A percentile compares a stretch with the other conserved stretches of the same genome.
These are phyloP conservation scores for Penicilliopsis zonata DNA, from an alignment of 495 filamentous ascomycete species.

Conservation along the genomic window DNA sequence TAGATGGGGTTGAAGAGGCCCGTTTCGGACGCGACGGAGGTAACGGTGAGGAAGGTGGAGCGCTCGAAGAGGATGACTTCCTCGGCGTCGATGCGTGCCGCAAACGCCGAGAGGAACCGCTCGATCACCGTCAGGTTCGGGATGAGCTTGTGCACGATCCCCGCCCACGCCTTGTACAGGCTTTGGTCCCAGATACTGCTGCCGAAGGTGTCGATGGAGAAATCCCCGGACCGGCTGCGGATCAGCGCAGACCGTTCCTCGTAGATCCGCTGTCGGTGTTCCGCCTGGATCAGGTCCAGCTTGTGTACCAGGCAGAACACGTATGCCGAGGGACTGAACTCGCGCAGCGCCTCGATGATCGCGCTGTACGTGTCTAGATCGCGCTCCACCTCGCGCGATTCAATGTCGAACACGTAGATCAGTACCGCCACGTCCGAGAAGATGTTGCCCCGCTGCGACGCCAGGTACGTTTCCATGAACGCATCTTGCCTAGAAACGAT, in stretches of 20 bases:
- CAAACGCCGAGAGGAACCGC: slow-evolving; percentile 63
- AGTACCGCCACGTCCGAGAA: slow-evolving; percentile 93
- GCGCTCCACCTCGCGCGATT: slow-evolving; percentile 82
- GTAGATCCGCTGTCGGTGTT: slow-evolving; percentile 67
- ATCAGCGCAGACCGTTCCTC: slow-evolving; percentile 65
- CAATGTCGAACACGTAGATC: slow-evolving; percentile 98
- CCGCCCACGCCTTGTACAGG: slow-evolving; percentile 96
- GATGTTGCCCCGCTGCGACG: slow-evolving; percentile 85
- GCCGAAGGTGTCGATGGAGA: slow-evolving; percentile 62
- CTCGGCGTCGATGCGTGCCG: slow-evolving; percentile 74
- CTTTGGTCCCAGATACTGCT: slow-evolving; percentile 98
- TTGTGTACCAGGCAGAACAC: slow-evolving; percentile 95
- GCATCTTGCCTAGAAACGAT: slow-evolving; percentile 67
- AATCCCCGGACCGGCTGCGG: slow-evolving; percentile 59
- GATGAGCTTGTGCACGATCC: slow-evolving; percentile 90
- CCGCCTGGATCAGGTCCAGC: slow-evolving; percentile 88
- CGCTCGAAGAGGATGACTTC: slow-evolving; percentile 94
- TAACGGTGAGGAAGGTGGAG: slow-evolving; percentile 89
- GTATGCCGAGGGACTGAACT: slow-evolving; percentile 72
- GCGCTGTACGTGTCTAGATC: slow-evolving; percentile 82
- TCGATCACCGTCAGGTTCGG: slow-evolving; percentile 89
- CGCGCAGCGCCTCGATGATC: slow-evolving; percentile 72
- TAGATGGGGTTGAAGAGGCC: slow-evolving; percentile 73
- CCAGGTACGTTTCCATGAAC: slow-evolving; percentile 96
- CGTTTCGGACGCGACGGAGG: slow-evolving; percentile 59